A percentile compares a stretch with the other conserved stretches of the same genome.
Conservation (phyloP, 2,329 filamentous ascomycete genomes). For the Penicillium sp. region DNA sequence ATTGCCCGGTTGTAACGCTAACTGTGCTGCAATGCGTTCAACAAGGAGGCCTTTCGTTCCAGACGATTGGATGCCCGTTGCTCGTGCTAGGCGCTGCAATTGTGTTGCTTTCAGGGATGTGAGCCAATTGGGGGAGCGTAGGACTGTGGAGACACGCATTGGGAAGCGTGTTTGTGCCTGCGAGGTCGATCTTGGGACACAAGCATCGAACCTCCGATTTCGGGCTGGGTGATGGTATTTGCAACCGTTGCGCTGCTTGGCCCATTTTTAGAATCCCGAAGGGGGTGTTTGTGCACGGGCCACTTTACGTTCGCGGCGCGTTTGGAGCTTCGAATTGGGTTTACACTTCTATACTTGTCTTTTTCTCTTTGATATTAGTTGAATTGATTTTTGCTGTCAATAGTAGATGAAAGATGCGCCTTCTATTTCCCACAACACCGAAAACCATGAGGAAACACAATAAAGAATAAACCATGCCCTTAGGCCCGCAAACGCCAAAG, state of each 20-base stretch:
- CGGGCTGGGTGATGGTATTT: constrained; percentile 1
- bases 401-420: constrained; percentile 1
- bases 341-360: neutral
- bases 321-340: no score
- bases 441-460: neutral
- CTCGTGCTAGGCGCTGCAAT: constrained; percentile 61
- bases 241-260: neutral
- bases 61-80: constrained; percentile 60
- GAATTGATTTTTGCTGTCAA: neutral
- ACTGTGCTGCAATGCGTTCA: constrained; percentile 48
- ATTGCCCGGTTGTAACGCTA: constrained; percentile 12
- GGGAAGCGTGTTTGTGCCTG: neutral
- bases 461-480: neutral
- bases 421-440: constrained; percentile 10
- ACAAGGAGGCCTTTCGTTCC: constrained; percentile 62
- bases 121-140: constrained; percentile 32
- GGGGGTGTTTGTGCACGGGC: constrained; percentile 15
- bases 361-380: neutral
- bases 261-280: neutral
- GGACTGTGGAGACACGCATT: constrained; percentile 13
- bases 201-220: no score
- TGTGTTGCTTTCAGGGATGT: constrained; percentile 52
- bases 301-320: neutral
- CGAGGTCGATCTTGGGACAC: neutral
- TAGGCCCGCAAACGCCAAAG: neutral